A percentile compares a stretch with the other conserved stretches of the same genome.
Evolutionary conservation across 768 basidiomycete species (phyloP).

Genomic region (Agaricus blazei): DNA sequence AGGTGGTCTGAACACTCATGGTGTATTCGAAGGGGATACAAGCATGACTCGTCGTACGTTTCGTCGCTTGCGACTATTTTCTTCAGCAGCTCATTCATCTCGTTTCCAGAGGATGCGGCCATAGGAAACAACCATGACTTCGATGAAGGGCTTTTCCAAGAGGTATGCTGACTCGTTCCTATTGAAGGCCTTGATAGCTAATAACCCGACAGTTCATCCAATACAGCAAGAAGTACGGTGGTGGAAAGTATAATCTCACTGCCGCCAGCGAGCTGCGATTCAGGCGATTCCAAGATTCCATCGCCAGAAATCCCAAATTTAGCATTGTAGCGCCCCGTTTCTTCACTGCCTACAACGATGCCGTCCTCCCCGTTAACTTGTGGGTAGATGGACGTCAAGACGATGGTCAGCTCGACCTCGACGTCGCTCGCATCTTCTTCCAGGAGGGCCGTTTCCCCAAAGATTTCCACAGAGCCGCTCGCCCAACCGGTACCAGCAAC

Average conservation of each 20-base stretch:
- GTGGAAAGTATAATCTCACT: constrained; percentile 16
- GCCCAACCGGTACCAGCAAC: constrained; percentile 1
- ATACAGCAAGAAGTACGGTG: constrained; percentile 16
- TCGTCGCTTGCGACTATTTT: too few species aligned
- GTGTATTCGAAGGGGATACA: constrained; percentile 15
- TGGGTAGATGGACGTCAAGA: constrained; percentile 16
- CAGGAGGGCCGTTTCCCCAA: constrained; percentile 14
- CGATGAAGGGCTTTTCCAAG: constrained; percentile 16
- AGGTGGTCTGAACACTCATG: constrained; percentile 17
- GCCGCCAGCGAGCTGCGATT: constrained; percentile 14
- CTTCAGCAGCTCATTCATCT: not conserved
- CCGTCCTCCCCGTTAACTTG: constrained; percentile 14
- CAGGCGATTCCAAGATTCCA: constrained; percentile 16
- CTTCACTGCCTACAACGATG: constrained; percentile 13
- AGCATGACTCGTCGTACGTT: constrained; percentile 11
- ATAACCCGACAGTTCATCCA: constrained; percentile 9
- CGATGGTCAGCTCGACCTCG: constrained; percentile 12
- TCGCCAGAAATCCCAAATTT: constrained; percentile 17
- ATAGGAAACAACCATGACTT: constrained; percentile 19
- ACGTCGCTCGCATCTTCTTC: constrained; percentile 15
- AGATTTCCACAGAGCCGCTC: constrained; percentile 12
- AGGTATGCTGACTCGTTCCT: constrained; percentile 3
- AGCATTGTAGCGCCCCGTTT: constrained; percentile 14
- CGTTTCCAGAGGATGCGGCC: constrained; percentile 10
- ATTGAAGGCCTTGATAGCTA: not conserved